Conservation (phyloP, 495 filamentous ascomycete genomes). For the Pyronema omphalodes region DNA sequence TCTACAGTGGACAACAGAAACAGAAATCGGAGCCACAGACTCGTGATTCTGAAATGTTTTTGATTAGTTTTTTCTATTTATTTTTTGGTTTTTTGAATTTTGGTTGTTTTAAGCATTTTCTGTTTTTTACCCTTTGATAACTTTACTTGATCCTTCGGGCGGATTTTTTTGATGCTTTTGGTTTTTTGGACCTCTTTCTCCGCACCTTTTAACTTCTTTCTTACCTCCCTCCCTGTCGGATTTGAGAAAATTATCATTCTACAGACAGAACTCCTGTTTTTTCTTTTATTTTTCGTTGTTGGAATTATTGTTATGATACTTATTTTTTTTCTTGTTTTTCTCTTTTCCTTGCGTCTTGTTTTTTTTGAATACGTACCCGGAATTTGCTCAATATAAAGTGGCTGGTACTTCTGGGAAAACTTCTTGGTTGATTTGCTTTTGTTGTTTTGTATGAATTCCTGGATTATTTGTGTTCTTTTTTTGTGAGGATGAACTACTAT, state of each 20-base stretch:
- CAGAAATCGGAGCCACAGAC: conserved; percentile 21
- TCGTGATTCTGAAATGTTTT: conserved; percentile 18
- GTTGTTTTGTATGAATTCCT: not conserved
- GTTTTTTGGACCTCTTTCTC: conserved; percentile 2
- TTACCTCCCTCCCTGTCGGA: not conserved
- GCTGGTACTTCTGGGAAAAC: conserved; percentile 4
- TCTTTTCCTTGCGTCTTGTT: not conserved
- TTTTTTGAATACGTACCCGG: not conserved
- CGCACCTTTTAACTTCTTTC: conserved; percentile 3
- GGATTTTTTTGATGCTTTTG: conserved; percentile 4
- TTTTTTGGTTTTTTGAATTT: conserved; percentile 14
- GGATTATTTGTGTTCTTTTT: not conserved
- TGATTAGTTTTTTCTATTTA: conserved; percentile 26
- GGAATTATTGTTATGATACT: too few species aligned
- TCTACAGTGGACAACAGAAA: conserved; percentile 27
- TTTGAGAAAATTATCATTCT: not conserved
- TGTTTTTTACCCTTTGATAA: conserved; percentile 5
- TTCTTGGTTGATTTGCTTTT: not conserved
- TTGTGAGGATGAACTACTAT: not conserved
- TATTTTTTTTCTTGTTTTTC: not conserved
- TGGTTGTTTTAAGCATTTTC: conserved; percentile 21
- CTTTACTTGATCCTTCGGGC: conserved; percentile 9
- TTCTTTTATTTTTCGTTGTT: not conserved
- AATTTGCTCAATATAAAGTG: conserved; percentile 2
- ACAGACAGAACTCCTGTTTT: too few species aligned